Base-by-base conservation (phyloP, 805 yeast species). In the Metschnikowia hibisci region DNA sequence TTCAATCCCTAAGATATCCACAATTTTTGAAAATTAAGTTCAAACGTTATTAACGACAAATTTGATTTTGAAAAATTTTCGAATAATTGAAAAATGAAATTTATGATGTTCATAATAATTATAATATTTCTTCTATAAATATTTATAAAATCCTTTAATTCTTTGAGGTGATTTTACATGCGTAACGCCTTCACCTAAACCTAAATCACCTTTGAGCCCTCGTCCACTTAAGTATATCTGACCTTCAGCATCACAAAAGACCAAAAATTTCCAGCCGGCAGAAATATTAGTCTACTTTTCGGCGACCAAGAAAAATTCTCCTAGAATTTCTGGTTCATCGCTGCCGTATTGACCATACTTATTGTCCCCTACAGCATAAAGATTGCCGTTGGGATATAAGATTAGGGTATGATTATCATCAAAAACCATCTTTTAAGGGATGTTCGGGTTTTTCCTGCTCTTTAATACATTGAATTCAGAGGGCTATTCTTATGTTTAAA, bases 381-480 rank as follows among this genome's bases (percentile, higher is more conserved):
- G 59, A 0, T 62, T 58, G 1, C 91, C 91, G 36, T 71, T 62
- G 1, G 62, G 66, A 10, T 76, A 58, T 6, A 88, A 58, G 2
- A 87, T 47, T n/a, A 87, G 53, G 0, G 95, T 82, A 58, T 91
- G 97, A 53, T 90, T 90, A 0, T 97, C 97, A 4, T 96, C 97
- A 53, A 89, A 80, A 0, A 71, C 74, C 10, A 89, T 67, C 50
- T 69, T 67, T 38, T n/a, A n/a, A n/a, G n/a, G n/a, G n/a, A n/a
- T n/a, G n/a, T n/a, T 56, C 41, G 0, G 81, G 74, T 22, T 2
- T 20, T 39, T 26, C 58, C 53, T 14, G 48, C 37, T 32, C 74
- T 61, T 9, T 39, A 48, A 16, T 60, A 52, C 32, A 18, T n/a
- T n/a, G n/a, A n/a, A n/a, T n/a, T n/a, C n/a, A n/a, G n/a, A n/a